Evolutionary conservation across 148 eudicot species (phyloP), one percentile per base, ranked within the genome.

Genomic region (Rhododendron henanense): DNA sequence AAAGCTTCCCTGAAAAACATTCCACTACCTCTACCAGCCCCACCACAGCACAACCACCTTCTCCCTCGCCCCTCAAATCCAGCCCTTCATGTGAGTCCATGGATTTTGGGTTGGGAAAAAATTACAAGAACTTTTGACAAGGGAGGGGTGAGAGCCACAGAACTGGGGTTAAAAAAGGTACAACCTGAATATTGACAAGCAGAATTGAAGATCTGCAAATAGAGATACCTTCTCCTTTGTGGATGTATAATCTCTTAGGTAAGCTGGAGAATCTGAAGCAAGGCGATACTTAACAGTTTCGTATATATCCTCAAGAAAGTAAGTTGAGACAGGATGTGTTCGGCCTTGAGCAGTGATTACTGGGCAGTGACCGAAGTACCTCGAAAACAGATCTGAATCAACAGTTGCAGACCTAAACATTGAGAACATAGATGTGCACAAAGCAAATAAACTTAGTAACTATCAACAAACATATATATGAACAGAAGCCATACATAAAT

Each of bases 291-390:
- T 84, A 82, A 91, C 90, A 51, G 69, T 92, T 87, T 97, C 98
- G 84, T 95, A 90, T 84, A 97, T 89, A 89, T 97, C 99, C 93
- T 97, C 98, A 79, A 97, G 94, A 91, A 92, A 97, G 87, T 87
- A 85, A 53, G 95, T 88, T 89, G 99, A 91, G 79, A 97, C 98
- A 75, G 99, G 98, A 91, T 95, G 98, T 85, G 99, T 97, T 79
- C 98, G 94, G 71, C 99, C 98, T 94, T 94, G 92, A 84, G 98
- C 96, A 86, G 92, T 93, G 71, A 97, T 91, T 85, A 97, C 98
- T 65, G 98, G 98, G 89, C 99, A 97, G 79, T 81, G 87, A 86
- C 98, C 96, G 87, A 97, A 97, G 92, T 94, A 97, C 86, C 90
- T 90, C 59, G 98, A 97, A 87, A 97, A 95, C 88, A 94, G 90